Base-by-base conservation (phyloP, 2,329 filamentous ascomycete genomes). In the Calonectria pseudoturangicola region DNA sequence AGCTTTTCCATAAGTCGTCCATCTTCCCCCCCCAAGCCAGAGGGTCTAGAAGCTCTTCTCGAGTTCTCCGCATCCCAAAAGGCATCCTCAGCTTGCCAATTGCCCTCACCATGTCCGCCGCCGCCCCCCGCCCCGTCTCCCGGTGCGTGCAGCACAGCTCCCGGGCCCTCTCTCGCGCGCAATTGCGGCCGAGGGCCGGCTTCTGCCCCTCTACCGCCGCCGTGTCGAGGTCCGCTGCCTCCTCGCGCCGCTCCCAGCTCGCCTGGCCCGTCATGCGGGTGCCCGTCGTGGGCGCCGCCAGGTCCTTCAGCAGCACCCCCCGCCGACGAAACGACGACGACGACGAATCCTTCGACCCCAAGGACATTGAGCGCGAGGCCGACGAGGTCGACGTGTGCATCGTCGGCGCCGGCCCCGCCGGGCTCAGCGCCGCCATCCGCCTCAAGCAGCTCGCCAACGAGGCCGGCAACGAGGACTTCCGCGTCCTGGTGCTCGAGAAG, bases 351-450 rank as follows among this genome's bases (percentile, higher is more conserved):
- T 94, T 95, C 78, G 92, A 95, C 81, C 93, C 93, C 10, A 85
- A 86, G 28, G 85, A 84, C 68, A 88, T 96, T 71, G 96, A 98
- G 76, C 93, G 97, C 76, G 97, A 98, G 84, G 94, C 92, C 67
- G 97, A 99, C 81, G 88, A 97, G 85, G 97, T 99, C 36, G 97
- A 99, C 85, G 96, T 99, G 36, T 98, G 95, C 85, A 98, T 99
- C 81, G 92, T 99, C 67, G 97, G 97, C 81, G 97, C 95, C 84
- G 96, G 97, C n/a, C 97, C 97, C 66, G 95, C 97, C 66, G 97
- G 97, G 72, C 90, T 99, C 77, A 94, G 94, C 78, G 96, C 97
- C 58, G 97, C 96, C 64, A 99, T 99, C 82, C 93, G 94, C 76
- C 87, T 99, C 68, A 98, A 98, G 88, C 96, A 99, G 85, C 89